Evolutionary conservation across 495 filamentous ascomycete genomes (phyloP).

Genomic region (Cairneyella variabilis): DNA sequence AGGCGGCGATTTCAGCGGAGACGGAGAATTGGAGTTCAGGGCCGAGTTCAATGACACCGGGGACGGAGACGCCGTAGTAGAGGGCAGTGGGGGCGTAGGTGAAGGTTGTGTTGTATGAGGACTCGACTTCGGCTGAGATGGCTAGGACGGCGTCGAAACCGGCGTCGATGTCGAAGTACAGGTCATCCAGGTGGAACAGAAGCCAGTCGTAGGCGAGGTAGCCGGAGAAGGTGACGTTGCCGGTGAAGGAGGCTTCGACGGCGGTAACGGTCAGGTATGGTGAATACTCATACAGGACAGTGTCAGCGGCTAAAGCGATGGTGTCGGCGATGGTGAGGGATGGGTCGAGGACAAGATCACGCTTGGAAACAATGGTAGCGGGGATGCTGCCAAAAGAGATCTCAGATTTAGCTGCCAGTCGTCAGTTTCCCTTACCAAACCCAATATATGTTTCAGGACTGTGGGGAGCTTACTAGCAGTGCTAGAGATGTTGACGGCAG

Average conservation of each 20-base stretch:
- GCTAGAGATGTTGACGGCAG: slow-evolving; percentile 16
- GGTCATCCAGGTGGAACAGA: slow-evolving; percentile 15
- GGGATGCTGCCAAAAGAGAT: slow-evolving; percentile 24
- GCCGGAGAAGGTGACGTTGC: slow-evolving; percentile 28
- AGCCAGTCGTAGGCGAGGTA: slow-evolving; percentile 29
- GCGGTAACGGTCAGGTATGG: slow-evolving; percentile 24
- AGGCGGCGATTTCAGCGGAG: slow-evolving; percentile 25
- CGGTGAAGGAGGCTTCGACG: slow-evolving; percentile 23
- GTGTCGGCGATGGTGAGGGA: slow-evolving; percentile 24
- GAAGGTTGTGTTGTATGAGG: slow-evolving; percentile 22
- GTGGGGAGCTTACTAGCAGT: slow-evolving; percentile 26
- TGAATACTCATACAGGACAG: slow-evolving; percentile 21
- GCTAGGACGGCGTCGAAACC: slow-evolving; percentile 24
- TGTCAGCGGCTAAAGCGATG: slow-evolving; percentile 24
- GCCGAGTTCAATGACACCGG: slow-evolving; percentile 25
- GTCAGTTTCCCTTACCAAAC: slow-evolving; percentile 6
- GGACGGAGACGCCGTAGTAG: slow-evolving; percentile 23
- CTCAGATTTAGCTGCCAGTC: slow-evolving; percentile 14
- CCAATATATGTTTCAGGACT: neutral
- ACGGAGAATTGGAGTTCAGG: slow-evolving; percentile 26
- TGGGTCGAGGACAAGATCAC: slow-evolving; percentile 26
- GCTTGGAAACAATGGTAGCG: slow-evolving; percentile 14
- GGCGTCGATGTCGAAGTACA: slow-evolving; percentile 32
- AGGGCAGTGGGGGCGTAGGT: slow-evolving; percentile 25
- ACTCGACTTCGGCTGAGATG: slow-evolving; percentile 23